Conservation (phyloP, 148 eudicot genomes). For the Cornus suecica region DNA sequence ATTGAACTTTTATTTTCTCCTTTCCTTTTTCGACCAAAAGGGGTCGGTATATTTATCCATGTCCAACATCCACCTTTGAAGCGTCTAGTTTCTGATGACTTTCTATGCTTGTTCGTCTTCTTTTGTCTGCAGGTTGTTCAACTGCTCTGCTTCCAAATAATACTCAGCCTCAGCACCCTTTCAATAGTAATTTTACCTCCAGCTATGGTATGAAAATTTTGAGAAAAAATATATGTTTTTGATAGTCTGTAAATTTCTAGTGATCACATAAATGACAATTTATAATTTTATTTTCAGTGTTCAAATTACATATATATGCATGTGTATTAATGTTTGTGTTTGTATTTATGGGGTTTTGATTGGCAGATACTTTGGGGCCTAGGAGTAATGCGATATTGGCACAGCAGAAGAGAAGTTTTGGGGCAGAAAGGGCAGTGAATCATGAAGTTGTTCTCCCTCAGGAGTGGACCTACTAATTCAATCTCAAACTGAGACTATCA, state of each 20-base stretch:
- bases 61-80: neutral
- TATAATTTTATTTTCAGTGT: too few species aligned
- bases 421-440: constrained; percentile 9
- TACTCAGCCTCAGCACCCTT: constrained; percentile 12
- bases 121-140: constrained; percentile 23
- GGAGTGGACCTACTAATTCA: constrained; percentile 42
- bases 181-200: neutral
- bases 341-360: neutral
- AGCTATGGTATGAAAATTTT: neutral
- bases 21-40: neutral
- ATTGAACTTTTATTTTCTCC: neutral
- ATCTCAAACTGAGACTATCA: too few species aligned
- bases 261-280: too few species aligned
- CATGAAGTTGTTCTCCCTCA: constrained; percentile 31
- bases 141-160: constrained; percentile 27
- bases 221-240: too few species aligned
- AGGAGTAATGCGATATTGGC: neutral
- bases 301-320: neutral
- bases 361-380: neutral
- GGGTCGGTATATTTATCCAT: neutral
- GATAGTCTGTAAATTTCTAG: too few species aligned
- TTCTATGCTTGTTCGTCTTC: neutral
- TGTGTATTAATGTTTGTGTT: neutral
- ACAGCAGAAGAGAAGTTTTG: constrained; percentile 24
- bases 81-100: neutral